Base-by-base conservation (phyloP, 805 yeast species). In the Yarrowia phangngaensis region DNA sequence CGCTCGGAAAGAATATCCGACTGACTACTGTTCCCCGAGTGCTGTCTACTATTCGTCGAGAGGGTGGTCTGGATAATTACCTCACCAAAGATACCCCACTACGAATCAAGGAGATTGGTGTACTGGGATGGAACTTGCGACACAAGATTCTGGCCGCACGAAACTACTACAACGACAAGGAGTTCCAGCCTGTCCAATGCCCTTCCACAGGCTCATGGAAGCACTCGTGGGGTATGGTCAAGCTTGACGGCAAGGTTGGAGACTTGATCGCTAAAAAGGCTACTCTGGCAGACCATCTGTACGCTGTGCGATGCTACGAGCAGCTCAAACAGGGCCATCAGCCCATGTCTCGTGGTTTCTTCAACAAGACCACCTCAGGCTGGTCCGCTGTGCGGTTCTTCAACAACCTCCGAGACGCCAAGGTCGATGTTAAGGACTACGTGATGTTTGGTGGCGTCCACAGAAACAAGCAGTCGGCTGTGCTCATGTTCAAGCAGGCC, bases 21-120 rank as follows among this genome's bases (percentile, higher is more conserved):
- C 64, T 86, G 49, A 78, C 74, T 52, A 79, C 88, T 26, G 80
- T 88, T 6, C 76, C 97, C 4, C 76, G 81, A 52, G 97, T 88
- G 5, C 72, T 92, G 61, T 79, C 81, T 59, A 88, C 97, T 0
- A 82, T 92, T 52, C 82, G 85, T 52, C 85, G 80, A 58, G 97
- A 90, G 64, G 98, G 98, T 54, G 98, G 99, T 4, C 71, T 92
- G 51, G 99, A 92, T 62, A 80, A 80, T 55, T 92, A 92, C 63
- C 66, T 92, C 53, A 74, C 79, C 32, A 92, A 92, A 66, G 95
- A 88, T 52, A 86, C 84, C 56, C 72, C 94, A 5, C 94, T 95
- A 3, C 75, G 98, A 69, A 72, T 86, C 55, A 92, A 92, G 70
- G 95, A 92, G 63, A 70, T 92, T 60, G 98, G 98, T 0, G 82